phyloP scores from a whole-genome alignment of 73 alveolate genomes.

The Paraurostyla sp. region DNA sequence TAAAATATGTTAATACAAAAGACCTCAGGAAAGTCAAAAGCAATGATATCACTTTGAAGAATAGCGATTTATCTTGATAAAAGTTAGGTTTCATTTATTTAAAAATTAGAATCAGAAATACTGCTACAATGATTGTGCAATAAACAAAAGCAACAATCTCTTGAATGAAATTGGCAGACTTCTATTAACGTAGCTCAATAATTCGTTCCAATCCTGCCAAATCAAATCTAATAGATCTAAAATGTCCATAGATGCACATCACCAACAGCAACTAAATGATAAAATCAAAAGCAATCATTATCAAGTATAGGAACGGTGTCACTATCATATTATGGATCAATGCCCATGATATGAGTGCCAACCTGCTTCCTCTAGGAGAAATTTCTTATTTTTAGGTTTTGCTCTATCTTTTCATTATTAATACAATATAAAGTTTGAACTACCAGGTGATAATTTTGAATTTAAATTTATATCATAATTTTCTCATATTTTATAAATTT shows the following conservation, averaged over 20 bases:
- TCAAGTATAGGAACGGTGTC: background rate
- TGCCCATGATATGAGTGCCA: conserved; percentile 27
- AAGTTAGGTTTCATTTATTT: background rate
- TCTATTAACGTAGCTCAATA: background rate
- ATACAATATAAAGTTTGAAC: no score
- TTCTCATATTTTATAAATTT: no score
- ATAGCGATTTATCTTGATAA: background rate
- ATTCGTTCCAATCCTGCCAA: background rate
- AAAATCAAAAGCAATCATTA: background rate
- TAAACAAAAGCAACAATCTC: background rate
- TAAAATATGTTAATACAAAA: background rate
- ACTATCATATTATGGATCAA: background rate
- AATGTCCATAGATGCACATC: background rate
- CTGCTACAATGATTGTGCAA: background rate
- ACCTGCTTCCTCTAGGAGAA: background rate
- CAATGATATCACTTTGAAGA: conserved; percentile 22
- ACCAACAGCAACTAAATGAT: background rate
- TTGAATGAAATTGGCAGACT: conserved; percentile 20
- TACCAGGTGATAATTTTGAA: no score
- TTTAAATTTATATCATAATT: no score
- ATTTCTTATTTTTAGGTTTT: background rate
- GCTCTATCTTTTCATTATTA: no score
- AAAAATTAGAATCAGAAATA: background rate
- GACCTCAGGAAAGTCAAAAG: conserved; percentile 15
- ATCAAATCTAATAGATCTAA: background rate